Base-by-base conservation (phyloP, 345 rosid species). In the Ailanthus altissimus region DNA sequence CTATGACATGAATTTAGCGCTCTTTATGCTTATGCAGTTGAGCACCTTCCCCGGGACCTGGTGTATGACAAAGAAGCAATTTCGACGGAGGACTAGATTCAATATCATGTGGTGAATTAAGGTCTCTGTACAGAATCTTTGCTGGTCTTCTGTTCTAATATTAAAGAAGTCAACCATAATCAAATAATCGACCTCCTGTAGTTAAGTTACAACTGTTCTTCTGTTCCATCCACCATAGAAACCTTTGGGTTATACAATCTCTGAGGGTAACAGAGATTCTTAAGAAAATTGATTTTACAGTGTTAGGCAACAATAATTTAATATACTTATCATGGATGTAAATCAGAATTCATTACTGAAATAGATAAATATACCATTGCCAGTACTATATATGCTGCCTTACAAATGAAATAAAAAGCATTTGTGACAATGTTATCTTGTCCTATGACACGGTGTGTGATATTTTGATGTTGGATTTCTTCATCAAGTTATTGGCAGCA, bases 21-120 rank as follows among this genome's bases (percentile, higher is more conserved):
- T 15, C n/a, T 38, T 73, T 28, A 20, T 68, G 40, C 38, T 72
- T 65, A n/a, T 64, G 81, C 88, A 93, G 97, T 84, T 92, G 80
- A 95, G 99, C 86, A 86, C 89, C 43, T 95, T 95, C 78, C 93
- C 90, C n/a, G 89, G 79, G 49, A 63, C 86, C 16, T 95, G 98
- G 99, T 92, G 99, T 80, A 59, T 86, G 80, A 92, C 87, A 61
- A 92, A 82, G 90, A 92, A 90, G 86, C 89, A 83, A 70, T 93
- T 89, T 75, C 88, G 86, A 21, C 87, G 81, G 58, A 93, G 86
- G 81, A 83, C 92, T 26, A 87, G 90, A 73, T 86, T 88, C 77
- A 84, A 82, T 76, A 68, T 84, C 36, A 81, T 75, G 67, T 86
- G 94, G 94, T 91, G 80, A 90, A 80, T 74, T 15, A 28, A 16